Conservation (phyloP, 1,284 basidiomycete species). For the Cryptococcus sp. region DNA sequence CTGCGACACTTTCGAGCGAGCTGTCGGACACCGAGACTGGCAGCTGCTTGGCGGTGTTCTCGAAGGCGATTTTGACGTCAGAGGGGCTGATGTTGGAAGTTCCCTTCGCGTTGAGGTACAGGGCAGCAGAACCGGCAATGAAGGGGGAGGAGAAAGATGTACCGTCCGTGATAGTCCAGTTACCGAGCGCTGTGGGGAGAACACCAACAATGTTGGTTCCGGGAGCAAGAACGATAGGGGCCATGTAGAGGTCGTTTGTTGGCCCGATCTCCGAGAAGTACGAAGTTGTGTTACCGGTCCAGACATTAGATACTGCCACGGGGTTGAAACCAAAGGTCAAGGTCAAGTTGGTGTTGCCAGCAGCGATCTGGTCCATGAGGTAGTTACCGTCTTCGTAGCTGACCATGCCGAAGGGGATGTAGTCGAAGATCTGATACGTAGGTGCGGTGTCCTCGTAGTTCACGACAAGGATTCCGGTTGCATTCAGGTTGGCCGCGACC, state of each 20-base stretch:
- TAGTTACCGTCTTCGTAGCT: slow-evolving; percentile 48
- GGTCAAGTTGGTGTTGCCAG: slow-evolving; percentile 52
- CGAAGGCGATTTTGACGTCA: slow-evolving; percentile 60
- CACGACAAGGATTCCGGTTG: slow-evolving; percentile 33
- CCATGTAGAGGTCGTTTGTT: slow-evolving; percentile 62
- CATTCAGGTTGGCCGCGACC: slow-evolving; percentile 29
- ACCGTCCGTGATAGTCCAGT: slow-evolving; percentile 44
- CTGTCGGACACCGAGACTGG: slow-evolving; percentile 58
- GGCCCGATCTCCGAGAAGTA: slow-evolving; percentile 64
- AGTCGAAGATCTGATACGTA: slow-evolving; percentile 32
- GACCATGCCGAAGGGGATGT: slow-evolving; percentile 38
- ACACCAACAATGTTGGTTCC: slow-evolving; percentile 57
- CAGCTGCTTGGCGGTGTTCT: slow-evolving; percentile 63
- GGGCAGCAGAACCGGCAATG: slow-evolving; percentile 65
- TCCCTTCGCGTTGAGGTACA: slow-evolving; percentile 63
- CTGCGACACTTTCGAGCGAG: slow-evolving; percentile 63
- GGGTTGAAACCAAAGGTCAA: slow-evolving; percentile 60
- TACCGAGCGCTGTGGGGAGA: slow-evolving; percentile 29
- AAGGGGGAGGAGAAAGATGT: slow-evolving; percentile 65
- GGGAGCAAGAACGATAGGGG: slow-evolving; percentile 63
- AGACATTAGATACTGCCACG: slow-evolving; percentile 55
- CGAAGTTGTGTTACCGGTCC: slow-evolving; percentile 62
- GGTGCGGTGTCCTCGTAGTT: slow-evolving; percentile 24
- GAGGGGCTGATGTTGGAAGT: slow-evolving; percentile 49
- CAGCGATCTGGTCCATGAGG: slow-evolving; percentile 55